Percentiles rank a stretch among this genome's conserved stretches.
Evolutionary conservation across 441 rosid species (phyloP).

Genomic region (Bruguiera hainesii): DNA sequence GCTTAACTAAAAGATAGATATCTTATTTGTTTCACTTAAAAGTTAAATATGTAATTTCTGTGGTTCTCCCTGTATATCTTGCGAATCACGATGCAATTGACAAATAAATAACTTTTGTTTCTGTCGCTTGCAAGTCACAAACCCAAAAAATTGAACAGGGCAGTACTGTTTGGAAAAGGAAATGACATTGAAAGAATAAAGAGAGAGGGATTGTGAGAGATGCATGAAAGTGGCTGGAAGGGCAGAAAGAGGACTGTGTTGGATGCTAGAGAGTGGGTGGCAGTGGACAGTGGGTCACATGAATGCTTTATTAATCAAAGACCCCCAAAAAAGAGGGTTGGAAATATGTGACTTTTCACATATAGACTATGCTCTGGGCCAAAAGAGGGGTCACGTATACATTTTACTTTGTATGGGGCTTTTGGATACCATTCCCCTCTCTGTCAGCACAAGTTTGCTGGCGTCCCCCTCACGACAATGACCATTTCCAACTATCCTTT

Average conservation of each 20-base stretch:
- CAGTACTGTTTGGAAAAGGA: conserved; percentile 8
- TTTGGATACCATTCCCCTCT: conserved; percentile 19
- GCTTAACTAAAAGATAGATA: too few relatives aligned
- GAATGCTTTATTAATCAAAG: conserved; percentile 17
- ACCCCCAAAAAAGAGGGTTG: neutral
- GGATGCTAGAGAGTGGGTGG: conserved; percentile 38
- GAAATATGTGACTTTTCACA: neutral
- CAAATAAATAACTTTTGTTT: neutral
- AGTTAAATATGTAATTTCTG: too few relatives aligned
- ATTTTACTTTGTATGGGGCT: neutral
- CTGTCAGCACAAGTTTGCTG: conserved; percentile 26
- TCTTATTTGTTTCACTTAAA: too few relatives aligned
- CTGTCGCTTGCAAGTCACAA: neutral
- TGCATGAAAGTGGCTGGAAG: neutral
- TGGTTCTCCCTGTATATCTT: neutral
- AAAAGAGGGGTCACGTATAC: conserved; percentile 4
- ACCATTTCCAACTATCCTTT: conserved; percentile 52
- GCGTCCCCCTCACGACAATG: conserved; percentile 55
- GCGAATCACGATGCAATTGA: neutral
- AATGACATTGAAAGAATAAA: neutral
- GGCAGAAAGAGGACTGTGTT: conserved; percentile 11
- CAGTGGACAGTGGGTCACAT: conserved; percentile 32
- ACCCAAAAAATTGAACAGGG: neutral
- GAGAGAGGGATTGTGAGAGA: neutral
- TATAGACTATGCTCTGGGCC: conserved; percentile 1